Conservation (phyloP, 1,139 yeast species). For the Candida tropicalis region DNA sequence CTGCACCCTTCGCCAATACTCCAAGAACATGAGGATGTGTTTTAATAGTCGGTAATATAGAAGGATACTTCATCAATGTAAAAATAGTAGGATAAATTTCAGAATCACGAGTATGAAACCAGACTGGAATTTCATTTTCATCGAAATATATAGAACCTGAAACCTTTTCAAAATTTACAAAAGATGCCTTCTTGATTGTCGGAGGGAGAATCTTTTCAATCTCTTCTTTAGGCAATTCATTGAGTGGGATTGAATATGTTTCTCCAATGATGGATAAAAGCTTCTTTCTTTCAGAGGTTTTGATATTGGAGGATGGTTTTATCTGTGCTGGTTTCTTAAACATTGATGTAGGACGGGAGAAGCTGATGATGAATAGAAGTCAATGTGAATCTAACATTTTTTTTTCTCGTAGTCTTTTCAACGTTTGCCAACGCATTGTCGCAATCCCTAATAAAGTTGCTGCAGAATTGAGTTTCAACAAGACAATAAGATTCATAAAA, state of each 20-base stretch:
- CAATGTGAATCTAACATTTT: not conserved
- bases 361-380: not conserved
- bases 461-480: too few species aligned
- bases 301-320: constrained; percentile 77
- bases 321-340: constrained; percentile 66
- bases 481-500: not conserved
- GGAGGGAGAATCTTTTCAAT: constrained; percentile 59
- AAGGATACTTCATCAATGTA: constrained; percentile 72
- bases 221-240: constrained; percentile 45
- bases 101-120: constrained; percentile 66
- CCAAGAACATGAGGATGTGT: constrained; percentile 76
- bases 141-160: constrained; percentile 69
- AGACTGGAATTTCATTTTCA: constrained; percentile 65
- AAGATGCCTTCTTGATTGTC: constrained; percentile 66
- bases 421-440: not conserved
- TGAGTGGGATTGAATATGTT: constrained; percentile 48
- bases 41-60: constrained; percentile 60
- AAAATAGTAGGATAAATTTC: constrained; percentile 68
- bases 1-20: constrained; percentile 74
- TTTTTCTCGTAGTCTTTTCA: not conserved
- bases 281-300: constrained; percentile 77
- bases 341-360: constrained; percentile 37
- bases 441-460: too few species aligned
- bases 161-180: constrained; percentile 54
- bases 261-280: constrained; percentile 51